Base-by-base conservation (phyloP, 345 rosid species). In the Eucalyptus cloeziana region DNA sequence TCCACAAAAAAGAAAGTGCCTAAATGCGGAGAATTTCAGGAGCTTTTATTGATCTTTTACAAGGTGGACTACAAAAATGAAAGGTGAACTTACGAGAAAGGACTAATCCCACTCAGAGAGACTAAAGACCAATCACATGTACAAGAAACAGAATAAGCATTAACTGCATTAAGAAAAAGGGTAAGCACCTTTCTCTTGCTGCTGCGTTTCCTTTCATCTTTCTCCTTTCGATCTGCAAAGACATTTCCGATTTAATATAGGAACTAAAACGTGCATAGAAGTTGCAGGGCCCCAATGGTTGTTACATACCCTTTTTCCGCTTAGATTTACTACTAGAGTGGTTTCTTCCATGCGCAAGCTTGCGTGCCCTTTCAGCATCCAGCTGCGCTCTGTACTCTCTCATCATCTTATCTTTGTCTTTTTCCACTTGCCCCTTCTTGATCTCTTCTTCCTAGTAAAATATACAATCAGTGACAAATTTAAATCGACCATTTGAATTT, bases 371-470 rank as follows among this genome's bases (percentile, higher is more conserved):
- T 92, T 98, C 99, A 89, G 99, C 99, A 94, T 97, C 99, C 60
- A 98, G 92, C 92, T 97, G 99, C 81, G 99, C 99, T 92, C 99
- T 94, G 93, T 98, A 98, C 91, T 97, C 98, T 62, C 95, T 94
- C 99, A 98, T 98, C 97, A 98, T 95, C 92, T 95, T 95, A 93
- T 98, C 99, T 11, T 94, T 96, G 91, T 97, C 99, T 90, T 95
- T 96, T 92, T 98, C 99, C 88, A 96, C 90, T 93, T 95, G 98
- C 44, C 99, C 99, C 92, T 94, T 94, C 91, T 89, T 98, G 91
- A 94, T 9, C 91, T 96, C 99, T 87, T 98, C 99, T 91, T 98
- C 99, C 99, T 98, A 91, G 89, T 86, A 92, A 62, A 92, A 83
- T 88, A 89, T 89, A 56, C 33, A 87, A n/a, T 45, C 45, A 33